These are phyloP conservation scores for Cercophora scortea DNA, from an alignment of 495 filamentous ascomycete genomes.

Conservation along the genomic window DNA sequence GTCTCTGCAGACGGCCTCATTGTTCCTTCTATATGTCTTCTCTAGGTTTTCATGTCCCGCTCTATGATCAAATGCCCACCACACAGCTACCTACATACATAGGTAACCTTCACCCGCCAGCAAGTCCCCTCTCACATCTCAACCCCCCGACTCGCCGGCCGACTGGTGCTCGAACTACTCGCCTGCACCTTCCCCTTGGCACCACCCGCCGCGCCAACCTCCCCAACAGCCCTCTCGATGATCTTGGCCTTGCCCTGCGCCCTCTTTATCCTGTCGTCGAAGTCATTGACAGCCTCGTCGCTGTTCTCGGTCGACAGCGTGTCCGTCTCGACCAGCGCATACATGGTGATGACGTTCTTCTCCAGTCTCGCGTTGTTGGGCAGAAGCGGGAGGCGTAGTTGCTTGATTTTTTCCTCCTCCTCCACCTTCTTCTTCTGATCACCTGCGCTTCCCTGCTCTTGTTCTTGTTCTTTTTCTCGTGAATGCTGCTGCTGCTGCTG, in stretches of 20 bases:
- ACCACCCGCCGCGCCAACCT: slow-evolving; percentile 20
- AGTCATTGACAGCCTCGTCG: slow-evolving; percentile 76
- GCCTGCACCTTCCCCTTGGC: background rate
- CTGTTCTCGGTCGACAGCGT: slow-evolving; percentile 69
- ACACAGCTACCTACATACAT: no score
- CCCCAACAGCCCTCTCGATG: slow-evolving; percentile 65
- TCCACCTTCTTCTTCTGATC: no score
- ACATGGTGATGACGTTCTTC: slow-evolving; percentile 63
- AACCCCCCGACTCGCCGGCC: no score
- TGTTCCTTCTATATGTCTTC: no score
- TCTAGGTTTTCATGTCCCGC: no score
- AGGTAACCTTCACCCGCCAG: no score
- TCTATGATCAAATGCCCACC: no score
- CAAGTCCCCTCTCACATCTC: no score
- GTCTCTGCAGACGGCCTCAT: no score
- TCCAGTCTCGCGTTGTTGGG: slow-evolving; percentile 55
- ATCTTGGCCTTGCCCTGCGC: slow-evolving; percentile 75
- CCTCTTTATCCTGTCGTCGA: slow-evolving; percentile 75
- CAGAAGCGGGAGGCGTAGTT: slow-evolving; percentile 25
- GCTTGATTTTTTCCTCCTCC: no score
- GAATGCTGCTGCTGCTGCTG: background rate
- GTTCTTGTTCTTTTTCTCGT: background rate
- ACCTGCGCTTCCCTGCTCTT: background rate
- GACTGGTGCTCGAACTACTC: no score
- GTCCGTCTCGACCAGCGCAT: slow-evolving; percentile 71